Conservation (phyloP, 2,329 filamentous ascomycete species). For the Hymenoscyphus fraxineus region DNA sequence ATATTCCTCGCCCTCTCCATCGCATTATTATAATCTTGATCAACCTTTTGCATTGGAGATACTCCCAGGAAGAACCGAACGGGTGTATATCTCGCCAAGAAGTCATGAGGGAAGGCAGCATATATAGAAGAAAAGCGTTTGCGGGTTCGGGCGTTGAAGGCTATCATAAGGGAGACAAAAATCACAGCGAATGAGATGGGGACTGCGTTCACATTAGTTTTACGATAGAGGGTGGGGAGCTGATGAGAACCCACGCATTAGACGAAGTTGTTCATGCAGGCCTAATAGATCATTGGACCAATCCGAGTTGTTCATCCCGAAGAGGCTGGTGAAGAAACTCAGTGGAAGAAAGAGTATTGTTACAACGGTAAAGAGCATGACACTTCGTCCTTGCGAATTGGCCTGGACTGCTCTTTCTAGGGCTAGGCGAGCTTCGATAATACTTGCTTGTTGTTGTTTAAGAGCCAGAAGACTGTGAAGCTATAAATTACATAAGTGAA, state of each 20-base stretch:
- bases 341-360: constrained; percentile 44
- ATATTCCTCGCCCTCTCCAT: background rate
- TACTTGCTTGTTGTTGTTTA: constrained; percentile 45
- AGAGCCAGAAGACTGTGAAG: constrained; percentile 38
- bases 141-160: too few species aligned
- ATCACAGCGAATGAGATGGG: background rate
- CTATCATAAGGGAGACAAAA: background rate
- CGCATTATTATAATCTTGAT: background rate
- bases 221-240: background rate
- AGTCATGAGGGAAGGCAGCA: constrained; percentile 22
- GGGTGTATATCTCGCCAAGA: background rate
- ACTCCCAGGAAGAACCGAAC: background rate
- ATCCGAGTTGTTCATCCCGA: constrained; percentile 38
- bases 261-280: constrained; percentile 16
- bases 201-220: background rate
- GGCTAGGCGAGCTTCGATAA: constrained; percentile 43
- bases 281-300: constrained; percentile 10
- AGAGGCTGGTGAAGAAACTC: constrained; percentile 39
- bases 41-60: background rate
- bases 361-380: constrained; percentile 46
- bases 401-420: constrained; percentile 40
- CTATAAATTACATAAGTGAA: constrained; percentile 5
- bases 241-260: constrained; percentile 13
- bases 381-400: constrained; percentile 41
- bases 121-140: background rate